These are phyloP conservation scores for Suaeda aralocaspica DNA, from an alignment of 148 eudicot species.

Conservation along the genomic window DNA sequence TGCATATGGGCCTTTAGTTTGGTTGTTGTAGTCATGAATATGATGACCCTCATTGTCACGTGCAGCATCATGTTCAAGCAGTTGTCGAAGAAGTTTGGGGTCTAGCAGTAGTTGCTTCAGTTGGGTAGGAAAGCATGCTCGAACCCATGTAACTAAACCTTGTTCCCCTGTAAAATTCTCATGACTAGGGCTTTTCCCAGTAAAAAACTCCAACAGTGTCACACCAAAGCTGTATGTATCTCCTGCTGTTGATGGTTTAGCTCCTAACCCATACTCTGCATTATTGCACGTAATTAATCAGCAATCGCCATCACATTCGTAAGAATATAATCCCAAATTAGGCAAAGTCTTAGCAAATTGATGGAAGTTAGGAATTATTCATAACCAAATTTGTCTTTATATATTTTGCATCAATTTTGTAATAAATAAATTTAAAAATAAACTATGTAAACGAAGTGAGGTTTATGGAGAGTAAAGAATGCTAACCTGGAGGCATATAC, in stretches of 20 bases:
- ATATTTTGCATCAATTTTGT: neutral
- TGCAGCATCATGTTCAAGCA: neutral
- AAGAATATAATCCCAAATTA: no score
- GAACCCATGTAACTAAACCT: slow-evolving; percentile 42
- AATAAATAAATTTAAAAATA: neutral
- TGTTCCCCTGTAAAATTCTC: slow-evolving; percentile 31
- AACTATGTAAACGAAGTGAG: neutral
- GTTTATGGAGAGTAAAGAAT: neutral
- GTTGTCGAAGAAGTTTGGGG: slow-evolving; percentile 20
- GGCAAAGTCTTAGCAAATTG: no score
- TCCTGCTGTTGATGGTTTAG: slow-evolving; percentile 43
- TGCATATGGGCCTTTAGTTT: neutral
- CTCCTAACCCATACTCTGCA: slow-evolving; percentile 54
- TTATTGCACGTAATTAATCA: neutral
- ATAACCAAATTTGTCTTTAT: no score
- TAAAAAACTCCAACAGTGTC: slow-evolving; percentile 48
- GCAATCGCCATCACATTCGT: neutral
- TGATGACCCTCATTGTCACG: neutral
- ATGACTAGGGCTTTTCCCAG: slow-evolving; percentile 45
- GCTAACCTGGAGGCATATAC: slow-evolving; percentile 67
- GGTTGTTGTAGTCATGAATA: neutral
- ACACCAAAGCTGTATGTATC: slow-evolving; percentile 56
- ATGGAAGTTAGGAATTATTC: no score
- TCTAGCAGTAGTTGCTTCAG: slow-evolving; percentile 31
- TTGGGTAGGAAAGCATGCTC: slow-evolving; percentile 21